Base-by-base conservation (phyloP, 371 early-diverging fungal species). In the Actinomortierella wolfii region DNA sequence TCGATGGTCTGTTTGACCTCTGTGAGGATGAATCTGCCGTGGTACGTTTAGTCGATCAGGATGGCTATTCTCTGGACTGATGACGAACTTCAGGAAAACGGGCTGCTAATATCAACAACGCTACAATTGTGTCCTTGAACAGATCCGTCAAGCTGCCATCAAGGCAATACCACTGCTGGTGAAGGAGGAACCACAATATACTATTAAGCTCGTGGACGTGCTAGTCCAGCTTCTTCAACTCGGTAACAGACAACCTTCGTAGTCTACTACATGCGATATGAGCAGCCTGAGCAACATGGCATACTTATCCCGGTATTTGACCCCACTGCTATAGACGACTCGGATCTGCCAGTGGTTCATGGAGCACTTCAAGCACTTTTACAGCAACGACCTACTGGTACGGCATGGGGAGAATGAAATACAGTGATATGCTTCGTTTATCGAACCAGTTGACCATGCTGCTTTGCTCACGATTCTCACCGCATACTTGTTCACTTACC, bases 1-100 rank as follows among this genome's bases (percentile, higher is more conserved):
- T 78, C 28, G 76, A 78, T 47, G 76, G 76, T 6, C 23, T 76
- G 11, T 76, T 78, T 57, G 78, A 78, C 46, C 62, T 78, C 11
- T 78, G 78, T 45, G 78, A 78, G 44, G 78, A 78, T 39, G 68
- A 68, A n/a, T 61, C 64, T 17, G 47, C 47, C 20, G 9, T 57
- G 54, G 75, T 75, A 64, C 43, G 60, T 8, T 13, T 17, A n/a
- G n/a, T n/a, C n/a, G n/a, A n/a, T n/a, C n/a, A n/a, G n/a, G n/a
- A n/a, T n/a, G 44, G 18, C 44, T 17, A 48, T 17, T 48, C 48
- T 48, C 25, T 48, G 7, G 48, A 23, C 48, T 48, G 23, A 43
- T n/a, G 14, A n/a, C 14, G 43, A 14, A 43, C 14, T 25, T 48
- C 11, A 34, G 34, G 34, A 34, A 34, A 34, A 34, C 34, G 3